phyloP scores from a whole-genome alignment of 1,284 basidiomycete genomes.

The Xerocomus nothofagi region DNA sequence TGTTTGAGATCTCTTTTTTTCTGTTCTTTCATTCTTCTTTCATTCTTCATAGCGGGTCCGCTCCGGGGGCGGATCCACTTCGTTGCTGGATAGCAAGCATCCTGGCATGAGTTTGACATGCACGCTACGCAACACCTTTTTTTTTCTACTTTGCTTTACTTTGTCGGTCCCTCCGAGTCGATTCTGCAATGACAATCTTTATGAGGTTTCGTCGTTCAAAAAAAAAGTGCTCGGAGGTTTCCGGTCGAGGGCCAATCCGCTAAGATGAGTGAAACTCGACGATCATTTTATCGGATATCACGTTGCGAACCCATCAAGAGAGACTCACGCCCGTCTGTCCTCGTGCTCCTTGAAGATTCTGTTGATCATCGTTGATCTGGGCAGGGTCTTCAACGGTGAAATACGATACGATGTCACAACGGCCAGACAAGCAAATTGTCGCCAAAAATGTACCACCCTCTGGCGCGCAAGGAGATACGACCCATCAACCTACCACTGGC shows the following conservation, averaged over 20 bases:
- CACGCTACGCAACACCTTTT: background rate
- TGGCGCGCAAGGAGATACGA: too few relatives aligned
- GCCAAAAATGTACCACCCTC: too few relatives aligned
- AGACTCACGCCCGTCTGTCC: too few relatives aligned
- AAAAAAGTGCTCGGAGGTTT: background rate
- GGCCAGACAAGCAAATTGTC: too few relatives aligned
- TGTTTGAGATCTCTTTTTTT: background rate
- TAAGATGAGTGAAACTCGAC: background rate
- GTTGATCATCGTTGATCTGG: too few relatives aligned
- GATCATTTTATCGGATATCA: background rate
- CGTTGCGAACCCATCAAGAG: background rate
- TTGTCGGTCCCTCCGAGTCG: background rate
- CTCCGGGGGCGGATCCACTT: background rate
- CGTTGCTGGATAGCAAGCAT: background rate
- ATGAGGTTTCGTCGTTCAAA: background rate
- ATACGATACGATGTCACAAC: too few relatives aligned
- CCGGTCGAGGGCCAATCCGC: background rate
- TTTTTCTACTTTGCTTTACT: too few relatives aligned
- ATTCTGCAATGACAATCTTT: constrained; percentile 1
- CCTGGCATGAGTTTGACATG: background rate
- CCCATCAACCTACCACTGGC: too few relatives aligned
- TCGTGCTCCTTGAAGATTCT: background rate
- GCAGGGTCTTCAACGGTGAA: too few relatives aligned
- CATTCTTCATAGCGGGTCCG: background rate
- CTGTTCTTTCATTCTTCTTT: background rate